Evolutionary conservation across 2,329 filamentous ascomycete genomes (phyloP).

Genomic region (Elsinoe ampelina): DNA sequence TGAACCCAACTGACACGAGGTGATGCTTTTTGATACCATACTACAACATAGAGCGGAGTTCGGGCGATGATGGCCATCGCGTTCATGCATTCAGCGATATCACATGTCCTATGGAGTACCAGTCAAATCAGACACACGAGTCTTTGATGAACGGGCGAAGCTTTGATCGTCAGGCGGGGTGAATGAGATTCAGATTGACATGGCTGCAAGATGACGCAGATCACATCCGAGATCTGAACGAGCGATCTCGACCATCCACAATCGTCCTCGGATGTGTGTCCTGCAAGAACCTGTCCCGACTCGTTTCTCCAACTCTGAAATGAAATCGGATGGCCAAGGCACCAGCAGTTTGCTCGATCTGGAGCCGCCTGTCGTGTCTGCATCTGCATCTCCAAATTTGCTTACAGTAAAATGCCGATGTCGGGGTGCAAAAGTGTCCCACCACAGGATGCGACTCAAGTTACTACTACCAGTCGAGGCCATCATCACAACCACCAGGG

Average conservation of each 20-base stretch:
- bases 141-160: not conserved
- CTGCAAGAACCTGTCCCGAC: not conserved
- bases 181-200: constrained; percentile 10
- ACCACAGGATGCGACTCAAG: not conserved
- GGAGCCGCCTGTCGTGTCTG: not conserved
- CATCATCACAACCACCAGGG: not conserved
- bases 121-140: not conserved
- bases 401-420: not conserved
- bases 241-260: not conserved
- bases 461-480: not conserved
- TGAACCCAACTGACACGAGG: constrained; percentile 10
- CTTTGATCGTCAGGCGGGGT: constrained; percentile 8
- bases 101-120: not conserved
- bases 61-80: too few species aligned
- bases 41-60: too few species aligned
- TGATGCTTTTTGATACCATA: constrained; percentile 11
- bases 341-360: not conserved
- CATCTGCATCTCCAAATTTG: not conserved
- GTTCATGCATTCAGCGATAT: too few species aligned
- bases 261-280: not conserved
- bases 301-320: not conserved
- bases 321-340: constrained; percentile 1
- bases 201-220: constrained; percentile 10
- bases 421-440: not conserved
- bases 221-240: not conserved